Evolutionary conservation across 345 rosid species (phyloP).

Genomic region (Draba incana): DNA sequence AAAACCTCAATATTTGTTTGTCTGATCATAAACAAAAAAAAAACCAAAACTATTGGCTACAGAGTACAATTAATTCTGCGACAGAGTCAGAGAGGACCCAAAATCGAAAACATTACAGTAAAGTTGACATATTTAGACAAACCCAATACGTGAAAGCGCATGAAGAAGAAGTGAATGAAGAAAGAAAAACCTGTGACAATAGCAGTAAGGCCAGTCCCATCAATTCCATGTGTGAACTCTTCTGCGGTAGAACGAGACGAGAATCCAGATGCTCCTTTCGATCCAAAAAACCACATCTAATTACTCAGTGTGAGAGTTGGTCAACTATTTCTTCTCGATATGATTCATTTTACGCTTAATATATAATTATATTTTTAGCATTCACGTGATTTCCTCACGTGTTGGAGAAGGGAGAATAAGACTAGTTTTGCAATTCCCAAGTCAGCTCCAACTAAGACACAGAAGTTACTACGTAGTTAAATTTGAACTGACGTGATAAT

Average conservation of each 20-base stretch:
- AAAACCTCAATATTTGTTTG: constrained; percentile 1
- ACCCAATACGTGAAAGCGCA: not conserved
- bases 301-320: no score
- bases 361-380: not conserved
- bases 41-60: not conserved
- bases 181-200: constrained; percentile 62
- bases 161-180: not conserved
- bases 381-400: constrained; percentile 12
- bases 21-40: not conserved
- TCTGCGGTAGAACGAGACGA: constrained; percentile 73
- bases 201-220: constrained; percentile 76
- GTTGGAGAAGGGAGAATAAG: not conserved
- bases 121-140: constrained; percentile 3
- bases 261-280: constrained; percentile 44
- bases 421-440: no score
- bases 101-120: not conserved
- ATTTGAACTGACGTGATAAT: not conserved
- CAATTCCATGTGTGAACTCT: constrained; percentile 65
- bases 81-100: constrained; percentile 5
- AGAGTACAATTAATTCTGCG: not conserved
- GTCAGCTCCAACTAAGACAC: no score
- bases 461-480: no score
- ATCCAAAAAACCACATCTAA: constrained; percentile 41
- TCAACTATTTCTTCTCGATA: constrained; percentile 5
- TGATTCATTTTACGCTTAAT: not conserved